Percentiles rank a stretch among this genome's conserved stretches.
These are phyloP conservation scores for Colletotrichum sansevieriae DNA, from an alignment of 2,329 filamentous ascomycete genomes.

Conservation along the genomic window DNA sequence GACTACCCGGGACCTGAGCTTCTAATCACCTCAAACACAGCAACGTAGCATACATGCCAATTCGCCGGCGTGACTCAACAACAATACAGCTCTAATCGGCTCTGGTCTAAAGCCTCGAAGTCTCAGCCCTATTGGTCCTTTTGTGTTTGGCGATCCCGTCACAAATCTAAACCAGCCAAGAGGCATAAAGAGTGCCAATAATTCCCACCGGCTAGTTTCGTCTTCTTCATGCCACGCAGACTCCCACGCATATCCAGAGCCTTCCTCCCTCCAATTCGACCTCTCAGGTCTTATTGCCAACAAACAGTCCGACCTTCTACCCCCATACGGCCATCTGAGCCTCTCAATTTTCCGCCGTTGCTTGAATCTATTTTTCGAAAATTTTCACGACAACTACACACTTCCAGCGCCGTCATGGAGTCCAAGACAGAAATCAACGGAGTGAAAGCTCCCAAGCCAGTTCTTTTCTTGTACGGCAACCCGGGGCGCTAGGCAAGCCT, in stretches of 20 bases:
- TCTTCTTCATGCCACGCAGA: slow-evolving; percentile 38
- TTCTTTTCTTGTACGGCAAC: slow-evolving; percentile 58
- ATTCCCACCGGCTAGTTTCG: slow-evolving; percentile 6
- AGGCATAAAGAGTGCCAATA: neutral
- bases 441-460: slow-evolving; percentile 51
- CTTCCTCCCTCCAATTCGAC: slow-evolving; percentile 23
- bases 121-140: neutral
- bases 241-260: slow-evolving; percentile 38
- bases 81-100: slow-evolving; percentile 4
- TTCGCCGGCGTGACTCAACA: slow-evolving; percentile 38
- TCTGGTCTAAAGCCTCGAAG: slow-evolving; percentile 11
- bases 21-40: slow-evolving; percentile 22
- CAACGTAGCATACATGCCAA: slow-evolving; percentile 31
- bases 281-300: slow-evolving; percentile 19
- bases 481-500: no score
- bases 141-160: neutral
- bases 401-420: slow-evolving; percentile 22
- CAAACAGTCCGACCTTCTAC: neutral
- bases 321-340: neutral
- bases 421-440: slow-evolving; percentile 49
- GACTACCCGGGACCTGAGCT: neutral
- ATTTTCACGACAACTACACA: neutral
- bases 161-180: neutral
- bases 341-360: neutral
- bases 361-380: neutral